Percentiles rank a stretch among this genome's conserved stretches.
Evolutionary conservation across 1,284 basidiomycete genomes (phyloP).

Genomic region (Cryptococcus sp.): DNA sequence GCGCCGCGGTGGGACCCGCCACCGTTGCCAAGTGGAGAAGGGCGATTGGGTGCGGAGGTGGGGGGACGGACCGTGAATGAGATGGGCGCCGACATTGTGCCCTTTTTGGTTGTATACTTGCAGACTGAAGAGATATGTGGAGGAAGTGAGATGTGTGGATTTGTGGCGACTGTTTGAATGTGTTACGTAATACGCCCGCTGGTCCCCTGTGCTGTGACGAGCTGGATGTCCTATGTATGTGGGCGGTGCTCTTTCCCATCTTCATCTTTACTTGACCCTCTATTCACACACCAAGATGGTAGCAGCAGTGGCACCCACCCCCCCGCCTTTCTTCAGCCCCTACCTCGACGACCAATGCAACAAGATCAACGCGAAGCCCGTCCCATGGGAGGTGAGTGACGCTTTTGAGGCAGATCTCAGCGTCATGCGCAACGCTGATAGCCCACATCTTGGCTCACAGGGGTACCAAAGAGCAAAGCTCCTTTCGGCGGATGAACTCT

Average conservation of each 20-base stretch:
- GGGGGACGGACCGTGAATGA: slow-evolving; percentile 49
- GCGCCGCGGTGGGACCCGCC: slow-evolving; percentile 18
- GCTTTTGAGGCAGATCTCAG: background rate
- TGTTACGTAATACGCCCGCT: background rate
- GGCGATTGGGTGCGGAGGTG: slow-evolving; percentile 19
- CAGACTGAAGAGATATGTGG: background rate
- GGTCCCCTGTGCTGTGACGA: background rate
- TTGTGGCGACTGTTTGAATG: background rate
- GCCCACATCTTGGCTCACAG: slow-evolving; percentile 48
- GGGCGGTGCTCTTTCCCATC: background rate
- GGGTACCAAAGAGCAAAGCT: slow-evolving; percentile 94
- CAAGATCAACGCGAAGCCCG: slow-evolving; percentile 83
- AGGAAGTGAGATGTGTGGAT: background rate
- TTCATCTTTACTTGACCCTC: background rate
- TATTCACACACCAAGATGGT: slow-evolving; percentile 20
- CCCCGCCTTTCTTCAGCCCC: slow-evolving; percentile 72
- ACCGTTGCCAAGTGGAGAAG: slow-evolving; percentile 32
- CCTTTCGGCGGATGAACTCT: slow-evolving; percentile 81
- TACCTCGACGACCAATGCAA: slow-evolving; percentile 83
- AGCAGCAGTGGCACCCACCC: slow-evolving; percentile 55
- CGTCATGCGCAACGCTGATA: background rate
- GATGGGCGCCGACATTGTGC: slow-evolving; percentile 43
- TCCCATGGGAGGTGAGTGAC: slow-evolving; percentile 85
- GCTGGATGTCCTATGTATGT: background rate
- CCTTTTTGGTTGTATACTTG: slow-evolving; percentile 1